A percentile compares a stretch with the other conserved stretches of the same genome.
Evolutionary conservation across 169 alveolate species (phyloP).

Genomic region (Cryptosporidium sp.): DNA sequence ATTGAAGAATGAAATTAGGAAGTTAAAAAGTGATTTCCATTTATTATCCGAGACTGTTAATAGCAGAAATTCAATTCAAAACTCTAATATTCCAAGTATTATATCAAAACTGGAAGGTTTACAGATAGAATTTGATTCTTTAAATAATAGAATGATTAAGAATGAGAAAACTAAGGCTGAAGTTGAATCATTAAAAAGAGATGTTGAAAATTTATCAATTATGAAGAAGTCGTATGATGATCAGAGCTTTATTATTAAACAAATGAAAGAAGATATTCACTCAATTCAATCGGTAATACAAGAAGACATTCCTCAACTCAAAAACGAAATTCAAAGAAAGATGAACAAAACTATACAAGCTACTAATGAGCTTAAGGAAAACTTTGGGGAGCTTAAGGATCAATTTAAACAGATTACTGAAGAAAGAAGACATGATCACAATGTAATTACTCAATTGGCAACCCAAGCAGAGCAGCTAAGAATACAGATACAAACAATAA

Average conservation of each 20-base stretch:
- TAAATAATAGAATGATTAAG: constrained; percentile 21
- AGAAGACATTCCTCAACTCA: constrained; percentile 67
- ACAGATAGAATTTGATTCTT: constrained; percentile 55
- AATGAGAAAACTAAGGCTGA: constrained; percentile 48
- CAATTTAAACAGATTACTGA: constrained; percentile 39
- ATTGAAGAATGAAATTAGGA: constrained; percentile 46
- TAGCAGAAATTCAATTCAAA: constrained; percentile 41
- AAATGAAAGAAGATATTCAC: constrained; percentile 52
- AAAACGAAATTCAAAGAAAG: constrained; percentile 62
- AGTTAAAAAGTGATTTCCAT: constrained; percentile 50
- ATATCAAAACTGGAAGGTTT: constrained; percentile 24
- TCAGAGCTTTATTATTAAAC: constrained; percentile 32
- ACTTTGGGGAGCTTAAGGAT: constrained; percentile 44
- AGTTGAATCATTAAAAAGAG: constrained; percentile 49
- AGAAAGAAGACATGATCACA: constrained; percentile 67
- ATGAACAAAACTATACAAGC: constrained; percentile 73
- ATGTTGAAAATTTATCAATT: constrained; percentile 25
- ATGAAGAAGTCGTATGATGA: constrained; percentile 48
- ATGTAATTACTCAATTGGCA: constrained; percentile 51
- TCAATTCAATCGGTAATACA: constrained; percentile 50
- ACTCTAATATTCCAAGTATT: constrained; percentile 51
- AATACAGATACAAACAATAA: constrained; percentile 55
- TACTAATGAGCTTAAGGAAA: constrained; percentile 68
- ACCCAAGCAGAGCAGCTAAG: constrained; percentile 71
- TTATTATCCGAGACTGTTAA: constrained; percentile 57